These are phyloP conservation scores for Rhypophila decipiens DNA, from an alignment of 495 filamentous ascomycete species.

Conservation along the genomic window DNA sequence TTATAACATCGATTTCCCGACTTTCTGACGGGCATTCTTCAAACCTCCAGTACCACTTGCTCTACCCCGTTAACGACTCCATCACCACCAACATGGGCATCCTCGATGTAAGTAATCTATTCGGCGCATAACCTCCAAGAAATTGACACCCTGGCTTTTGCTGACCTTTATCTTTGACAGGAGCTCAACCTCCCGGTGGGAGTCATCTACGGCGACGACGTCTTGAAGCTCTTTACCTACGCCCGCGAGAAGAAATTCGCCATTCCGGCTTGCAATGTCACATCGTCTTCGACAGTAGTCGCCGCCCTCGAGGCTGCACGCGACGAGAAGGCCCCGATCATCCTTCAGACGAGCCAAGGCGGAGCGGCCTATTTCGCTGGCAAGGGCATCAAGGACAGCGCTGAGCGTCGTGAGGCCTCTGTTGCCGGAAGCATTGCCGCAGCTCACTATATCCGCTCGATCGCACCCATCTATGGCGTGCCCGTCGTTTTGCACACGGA, in stretches of 20 bases:
- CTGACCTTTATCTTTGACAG: background rate
- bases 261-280: conserved; percentile 82
- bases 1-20: background rate
- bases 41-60: background rate
- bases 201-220: background rate
- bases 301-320: conserved; percentile 88
- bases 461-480: conserved; percentile 82
- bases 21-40: background rate
- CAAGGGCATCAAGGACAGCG: conserved; percentile 80
- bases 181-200: background rate
- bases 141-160: background rate
- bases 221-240: conserved; percentile 67
- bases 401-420: conserved; percentile 70
- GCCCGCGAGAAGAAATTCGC: conserved; percentile 79
- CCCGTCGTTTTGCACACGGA: conserved; percentile 69
- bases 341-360: conserved; percentile 55
- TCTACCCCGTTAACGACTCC: background rate
- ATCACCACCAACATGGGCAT: background rate
- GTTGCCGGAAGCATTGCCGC: conserved; percentile 81
- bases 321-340: conserved; percentile 79
- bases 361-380: conserved; percentile 92
- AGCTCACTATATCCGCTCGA: conserved; percentile 85
- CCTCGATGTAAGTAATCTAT: background rate
- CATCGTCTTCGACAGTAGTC: conserved; percentile 83
- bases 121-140: too few relatives aligned